Base-by-base conservation (phyloP, 331 rosid genomes). In the Ulmus americana region DNA sequence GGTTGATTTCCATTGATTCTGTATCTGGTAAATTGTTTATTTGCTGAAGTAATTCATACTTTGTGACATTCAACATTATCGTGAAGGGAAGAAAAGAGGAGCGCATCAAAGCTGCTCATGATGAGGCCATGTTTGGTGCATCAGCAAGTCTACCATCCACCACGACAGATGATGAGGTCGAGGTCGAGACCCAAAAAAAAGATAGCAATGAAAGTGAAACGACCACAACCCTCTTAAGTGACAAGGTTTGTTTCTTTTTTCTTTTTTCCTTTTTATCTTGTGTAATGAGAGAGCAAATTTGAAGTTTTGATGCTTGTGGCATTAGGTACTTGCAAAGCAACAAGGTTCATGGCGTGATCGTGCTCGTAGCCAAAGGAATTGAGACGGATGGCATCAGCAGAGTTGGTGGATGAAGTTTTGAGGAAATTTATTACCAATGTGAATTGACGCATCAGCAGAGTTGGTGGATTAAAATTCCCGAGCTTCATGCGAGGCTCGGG, bases 271-370 rank as follows among this genome's bases (percentile, higher is more conserved):
- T 58, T 52, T 44, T 50, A 3, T 51, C n/a, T 42, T 5, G 35
- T 28, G 4, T 28, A 28, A 28, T 28, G 60, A 8, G 67, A 35
- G 38, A 8, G 38, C 28, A 22, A 46, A 51, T 44, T 53, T 47
- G 13, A 61, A 15, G 11, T 70, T 73, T 50, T 47, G 62, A 45
- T 66, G 43, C 35, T 68, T 68, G 52, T 67, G 58, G 61, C 28
- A 77, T 58, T 78, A 89, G 98, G 91, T 87, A 50, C 88, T 89
- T 59, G 91, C 91, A 45, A 89, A 77, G 75, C 88, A 74, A 69
- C 91, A 83, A 77, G 91, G 95, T 18, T 89, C 95, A 28, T 92
- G 98, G 97, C 95, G 97, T 6, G 98, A 92, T 38, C 89, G 95
- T 54, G 91, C 88, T 81, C 90, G 86, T 11, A 53, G 40, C 35